A percentile compares a stretch with the other conserved stretches of the same genome.
Evolutionary conservation across 495 filamentous ascomycete species (phyloP).

Genomic region (Cercophora sp.): DNA sequence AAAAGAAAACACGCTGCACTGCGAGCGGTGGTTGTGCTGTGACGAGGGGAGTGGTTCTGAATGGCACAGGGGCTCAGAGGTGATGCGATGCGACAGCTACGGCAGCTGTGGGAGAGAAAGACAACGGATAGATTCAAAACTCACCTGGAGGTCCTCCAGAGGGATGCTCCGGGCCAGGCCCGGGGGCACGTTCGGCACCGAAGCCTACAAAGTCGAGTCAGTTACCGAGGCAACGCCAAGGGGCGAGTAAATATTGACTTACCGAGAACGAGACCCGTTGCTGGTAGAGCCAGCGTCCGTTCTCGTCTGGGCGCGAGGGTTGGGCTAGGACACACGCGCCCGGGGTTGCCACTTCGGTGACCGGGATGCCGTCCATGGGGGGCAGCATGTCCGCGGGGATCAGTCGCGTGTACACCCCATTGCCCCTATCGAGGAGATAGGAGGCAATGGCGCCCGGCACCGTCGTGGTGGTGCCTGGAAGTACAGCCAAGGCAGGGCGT

Average conservation of each 20-base stretch:
- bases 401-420: constrained; percentile 58
- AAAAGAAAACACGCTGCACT: background rate
- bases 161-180: constrained; percentile 9
- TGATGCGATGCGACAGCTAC: background rate
- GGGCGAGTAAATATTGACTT: too few relatives aligned
- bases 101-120: too few relatives aligned
- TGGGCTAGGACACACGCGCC: too few relatives aligned
- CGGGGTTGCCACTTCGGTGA: too few relatives aligned
- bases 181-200: background rate
- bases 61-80: too few relatives aligned
- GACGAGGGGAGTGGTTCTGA: too few relatives aligned
- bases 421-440: constrained; percentile 55
- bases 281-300: constrained; percentile 27
- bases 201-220: too few relatives aligned
- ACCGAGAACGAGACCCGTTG: constrained; percentile 16
- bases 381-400: constrained; percentile 65
- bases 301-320: constrained; percentile 31
- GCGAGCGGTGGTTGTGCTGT: background rate
- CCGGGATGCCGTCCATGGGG: constrained; percentile 30
- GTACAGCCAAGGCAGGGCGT: too few relatives aligned
- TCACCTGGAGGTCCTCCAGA: constrained; percentile 2
- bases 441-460: too few relatives aligned
- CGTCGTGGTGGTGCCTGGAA: too few relatives aligned
- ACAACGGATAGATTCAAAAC: background rate
- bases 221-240: too few relatives aligned